Conservation (phyloP, 2,329 filamentous ascomycete genomes). For the Fusarium tanahbumbuense region DNA sequence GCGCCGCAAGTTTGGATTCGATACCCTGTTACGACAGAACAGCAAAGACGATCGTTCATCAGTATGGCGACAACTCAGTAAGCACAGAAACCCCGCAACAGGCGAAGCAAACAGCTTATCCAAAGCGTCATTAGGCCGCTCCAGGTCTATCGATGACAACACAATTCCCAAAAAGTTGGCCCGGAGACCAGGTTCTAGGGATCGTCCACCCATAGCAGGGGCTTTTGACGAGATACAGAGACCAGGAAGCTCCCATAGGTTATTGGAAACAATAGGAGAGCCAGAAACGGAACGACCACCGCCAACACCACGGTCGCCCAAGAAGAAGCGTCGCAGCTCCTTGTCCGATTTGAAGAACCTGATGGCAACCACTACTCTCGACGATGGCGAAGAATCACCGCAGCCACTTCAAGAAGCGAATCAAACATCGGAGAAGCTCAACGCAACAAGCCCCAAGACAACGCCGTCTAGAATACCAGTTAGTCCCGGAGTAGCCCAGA, state of each 20-base stretch:
- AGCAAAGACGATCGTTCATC: conserved; percentile 82
- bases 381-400: conserved; percentile 52
- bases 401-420: conserved; percentile 65
- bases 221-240: conserved; percentile 70
- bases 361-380: conserved; percentile 70
- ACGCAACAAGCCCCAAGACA: conserved; percentile 57
- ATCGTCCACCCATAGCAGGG: conserved; percentile 70
- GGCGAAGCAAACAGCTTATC: conserved; percentile 73
- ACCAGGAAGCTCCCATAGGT: conserved; percentile 67
- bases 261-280: conserved; percentile 70
- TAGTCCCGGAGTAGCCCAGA: conserved; percentile 57
- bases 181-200: conserved; percentile 66
- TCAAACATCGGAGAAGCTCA: conserved; percentile 68
- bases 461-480: conserved; percentile 64
- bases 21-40: conserved; percentile 79
- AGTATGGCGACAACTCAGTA: conserved; percentile 89
- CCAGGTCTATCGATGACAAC: conserved; percentile 79
- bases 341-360: conserved; percentile 84
- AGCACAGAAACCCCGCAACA: conserved; percentile 72
- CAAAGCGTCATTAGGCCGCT: conserved; percentile 74
- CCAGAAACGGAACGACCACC: conserved; percentile 59
- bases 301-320: conserved; percentile 57
- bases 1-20: conserved; percentile 84
- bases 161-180: conserved; percentile 57
- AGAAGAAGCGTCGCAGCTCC: conserved; percentile 89